Conservation (phyloP, 2,329 filamentous ascomycete species). For the Teratosphaeria destructans region DNA sequence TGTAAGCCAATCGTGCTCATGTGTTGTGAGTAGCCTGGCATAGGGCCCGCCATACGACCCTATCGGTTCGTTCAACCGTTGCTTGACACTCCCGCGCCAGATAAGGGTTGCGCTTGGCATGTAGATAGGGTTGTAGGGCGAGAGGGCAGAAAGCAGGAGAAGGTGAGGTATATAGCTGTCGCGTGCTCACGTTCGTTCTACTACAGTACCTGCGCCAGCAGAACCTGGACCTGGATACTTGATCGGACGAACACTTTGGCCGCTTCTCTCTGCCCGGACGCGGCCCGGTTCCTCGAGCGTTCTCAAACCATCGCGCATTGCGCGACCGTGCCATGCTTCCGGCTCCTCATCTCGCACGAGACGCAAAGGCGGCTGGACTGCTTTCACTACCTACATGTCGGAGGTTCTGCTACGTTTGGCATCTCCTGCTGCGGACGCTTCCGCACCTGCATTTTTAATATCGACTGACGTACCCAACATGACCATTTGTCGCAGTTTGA, state of each 20-base stretch:
- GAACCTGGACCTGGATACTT: too few relatives aligned
- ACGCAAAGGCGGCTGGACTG: neutral
- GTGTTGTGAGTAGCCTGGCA: neutral
- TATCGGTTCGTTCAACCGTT: neutral
- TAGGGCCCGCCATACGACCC: neutral
- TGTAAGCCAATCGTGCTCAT: neutral
- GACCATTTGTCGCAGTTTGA: neutral
- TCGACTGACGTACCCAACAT: neutral
- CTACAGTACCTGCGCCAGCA: too few relatives aligned
- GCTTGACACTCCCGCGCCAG: neutral
- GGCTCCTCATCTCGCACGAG: neutral
- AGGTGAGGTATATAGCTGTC: neutral
- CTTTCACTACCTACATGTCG: neutral
- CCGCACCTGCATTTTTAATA: neutral
- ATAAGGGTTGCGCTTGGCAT: neutral
- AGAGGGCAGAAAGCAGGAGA: neutral
- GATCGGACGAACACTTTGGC: neutral
- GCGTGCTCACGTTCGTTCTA: neutral
- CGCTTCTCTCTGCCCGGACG: neutral
- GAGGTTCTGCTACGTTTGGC: neutral
- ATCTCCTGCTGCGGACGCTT: neutral
- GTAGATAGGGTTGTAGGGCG: neutral
- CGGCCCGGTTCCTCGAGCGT: neutral
- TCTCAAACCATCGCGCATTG: neutral
- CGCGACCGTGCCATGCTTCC: neutral